Base-by-base conservation (phyloP, 2,329 filamentous ascomycete species). In the Pseudogymnoascus sp. region DNA sequence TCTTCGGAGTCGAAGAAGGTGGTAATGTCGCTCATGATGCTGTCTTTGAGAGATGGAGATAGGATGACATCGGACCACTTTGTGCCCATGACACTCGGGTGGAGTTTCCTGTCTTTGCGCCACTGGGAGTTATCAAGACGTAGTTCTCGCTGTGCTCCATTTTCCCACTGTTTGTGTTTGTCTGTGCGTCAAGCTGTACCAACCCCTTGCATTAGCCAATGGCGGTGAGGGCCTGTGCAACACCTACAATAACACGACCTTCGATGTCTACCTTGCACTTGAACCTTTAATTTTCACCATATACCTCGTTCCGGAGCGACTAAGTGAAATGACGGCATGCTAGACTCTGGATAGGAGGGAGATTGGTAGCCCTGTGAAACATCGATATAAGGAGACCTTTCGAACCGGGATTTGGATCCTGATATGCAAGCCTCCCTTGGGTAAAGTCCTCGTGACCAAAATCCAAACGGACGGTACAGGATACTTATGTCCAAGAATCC, bases 1-100 rank as follows among this genome's bases (percentile, higher is more conserved):
- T 82, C 79, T 34, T 79, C 76, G 0, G 78, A 79, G 60, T 83
- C 77, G 71, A 87, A 90, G 75, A 90, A 90, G 53, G 82, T 81
- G 43, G 82, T 74, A 43, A 89, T 84, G 70, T 90, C 87, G 3
- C 81, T 77, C 59, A 87, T 83, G 62, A 90, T 79, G 7, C 80
- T 75, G 65, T 82, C 79, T 76, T 90, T 90, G 82, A 88, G 88
- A 7, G 76, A 76, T 28, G 81, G 75, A 28, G 88, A 84, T 5
- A 90, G 77, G 59, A 90, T 89, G 1, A 90, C 87, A 66, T 83
- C 80, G 9, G 84, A 81, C 87, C 86, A 90, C 31, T 77, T 78
- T 0, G 84, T 75, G 53, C 82, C 80, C 69, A 79, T 77, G 14
- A 82, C 75, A 69, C 79, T 85, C 8, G 81, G 69, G 73, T 79